Evolutionary conservation across 306 rosid genomes (phyloP), one percentile per base, ranked within the genome.

Genomic region (Cucumis hystrix): DNA sequence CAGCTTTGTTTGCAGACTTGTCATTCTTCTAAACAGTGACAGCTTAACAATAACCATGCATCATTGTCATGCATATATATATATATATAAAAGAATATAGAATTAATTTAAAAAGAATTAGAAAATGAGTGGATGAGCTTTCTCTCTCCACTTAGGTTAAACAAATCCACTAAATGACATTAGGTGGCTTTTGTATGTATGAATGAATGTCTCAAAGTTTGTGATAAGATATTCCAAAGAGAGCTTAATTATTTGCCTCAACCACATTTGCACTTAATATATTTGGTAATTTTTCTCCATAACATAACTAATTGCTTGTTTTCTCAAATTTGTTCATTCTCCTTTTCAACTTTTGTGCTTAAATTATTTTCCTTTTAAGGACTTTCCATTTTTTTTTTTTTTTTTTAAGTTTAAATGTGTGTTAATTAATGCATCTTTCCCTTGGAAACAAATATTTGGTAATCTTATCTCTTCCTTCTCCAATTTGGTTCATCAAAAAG

Each of bases 1-100:
- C 78, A 55, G 66, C 77, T 28, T 51, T 37, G 66, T n/a, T 55
- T 54, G 66, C 65, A 75, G 78, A 75, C 52, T 75, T 75, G 78
- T 75, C 78, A 75, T 75, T 75, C 66, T 56, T 75, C 37, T 75
- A 75, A 56, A 75, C 65, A 75, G 37, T 37, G 78, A 75, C 78
- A 75, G 78, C 78, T 75, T 57, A 75, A 75, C 78, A 75, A 75
- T 75, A 75, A 56, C 64, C 64, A 35, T 74, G 78, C 64, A 74
- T 74, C 77, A 73, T 73, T 73, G 63, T 74, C 77, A 74, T 74
- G 51, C 77, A 54, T 74, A 14, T n/a, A 21, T 18, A 28, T 28
- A 28, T 28, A 28, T 28, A 28, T 28, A 28, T 10, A 40, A 40
- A 6, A 40, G 2, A 40, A 40, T 5, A 39, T 39, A 39, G 7